Evolutionary conservation across 345 rosid genomes (phyloP).

Genomic region (Eucalyptus camaldulensis): DNA sequence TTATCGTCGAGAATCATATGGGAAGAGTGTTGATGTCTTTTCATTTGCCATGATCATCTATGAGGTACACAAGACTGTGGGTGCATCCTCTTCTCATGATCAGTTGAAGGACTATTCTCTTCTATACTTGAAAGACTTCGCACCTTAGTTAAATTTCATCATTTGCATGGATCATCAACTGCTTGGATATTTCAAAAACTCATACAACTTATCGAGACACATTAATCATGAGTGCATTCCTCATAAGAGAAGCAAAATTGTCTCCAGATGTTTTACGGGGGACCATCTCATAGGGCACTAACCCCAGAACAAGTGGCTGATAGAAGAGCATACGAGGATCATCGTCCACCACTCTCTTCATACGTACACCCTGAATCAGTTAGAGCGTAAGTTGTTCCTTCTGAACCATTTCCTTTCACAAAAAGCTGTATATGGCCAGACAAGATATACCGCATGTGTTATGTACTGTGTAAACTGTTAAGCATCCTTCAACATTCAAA

Average conservation of each 20-base stretch:
- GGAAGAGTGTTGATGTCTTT: constrained; percentile 58
- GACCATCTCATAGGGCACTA: constrained; percentile 27
- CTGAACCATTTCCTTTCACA: neutral
- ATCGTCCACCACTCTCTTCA: constrained; percentile 39
- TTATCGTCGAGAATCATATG: constrained; percentile 57
- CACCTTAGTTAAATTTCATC: neutral
- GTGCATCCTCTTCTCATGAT: neutral
- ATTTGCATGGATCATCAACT: neutral
- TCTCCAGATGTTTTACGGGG: constrained; percentile 44
- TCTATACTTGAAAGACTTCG: neutral
- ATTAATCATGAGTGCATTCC: neutral
- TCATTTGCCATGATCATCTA: constrained; percentile 45
- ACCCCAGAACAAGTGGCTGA: constrained; percentile 48
- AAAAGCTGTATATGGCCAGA: neutral
- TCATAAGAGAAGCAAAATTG: neutral
- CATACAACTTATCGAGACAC: neutral
- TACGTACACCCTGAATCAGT: constrained; percentile 28
- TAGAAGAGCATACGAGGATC: constrained; percentile 51
- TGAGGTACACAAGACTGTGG: constrained; percentile 19
- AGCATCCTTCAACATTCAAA: neutral
- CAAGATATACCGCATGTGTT: neutral
- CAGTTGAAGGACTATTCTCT: neutral
- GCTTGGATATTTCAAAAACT: neutral
- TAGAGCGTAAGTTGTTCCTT: constrained; percentile 22
- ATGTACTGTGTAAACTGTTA: neutral